Evolutionary conservation across 164 flowering plant genomes (phyloP).

Genomic region (Chimonanthus salicifolius): DNA sequence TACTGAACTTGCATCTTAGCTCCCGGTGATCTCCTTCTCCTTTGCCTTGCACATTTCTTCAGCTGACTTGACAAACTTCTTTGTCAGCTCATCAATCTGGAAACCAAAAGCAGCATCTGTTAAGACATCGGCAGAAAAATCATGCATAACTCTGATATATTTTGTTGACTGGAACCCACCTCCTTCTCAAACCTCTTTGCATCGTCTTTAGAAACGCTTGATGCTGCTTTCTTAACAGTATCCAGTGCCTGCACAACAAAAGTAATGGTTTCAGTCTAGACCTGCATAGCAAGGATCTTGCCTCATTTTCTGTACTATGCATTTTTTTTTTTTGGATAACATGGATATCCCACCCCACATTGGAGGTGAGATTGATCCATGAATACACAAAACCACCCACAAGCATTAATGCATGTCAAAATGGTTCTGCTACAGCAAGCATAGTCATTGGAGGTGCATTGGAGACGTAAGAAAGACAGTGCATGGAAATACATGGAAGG

Average conservation of each 20-base stretch:
- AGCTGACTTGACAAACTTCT: slow-evolving; percentile 74
- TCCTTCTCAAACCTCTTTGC: slow-evolving; percentile 81
- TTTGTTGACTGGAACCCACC: slow-evolving; percentile 32
- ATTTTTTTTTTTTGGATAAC: too few species aligned
- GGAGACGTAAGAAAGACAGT: not conserved
- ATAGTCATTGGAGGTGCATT: too few species aligned
- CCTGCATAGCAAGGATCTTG: too few species aligned
- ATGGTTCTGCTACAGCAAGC: too few species aligned
- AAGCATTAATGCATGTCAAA: not conserved
- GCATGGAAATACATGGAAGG: not conserved
- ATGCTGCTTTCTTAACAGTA: slow-evolving; percentile 64
- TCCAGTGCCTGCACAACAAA: slow-evolving; percentile 64
- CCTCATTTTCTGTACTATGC: too few species aligned
- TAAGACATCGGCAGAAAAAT: not conserved
- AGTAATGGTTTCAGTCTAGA: not conserved
- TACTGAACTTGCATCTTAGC: slow-evolving; percentile 20
- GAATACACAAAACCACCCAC: not conserved
- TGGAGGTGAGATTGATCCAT: too few species aligned
- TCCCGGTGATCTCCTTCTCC: slow-evolving; percentile 78
- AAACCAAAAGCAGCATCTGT: slow-evolving; percentile 4
- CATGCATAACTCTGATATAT: too few species aligned
- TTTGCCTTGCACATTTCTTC: slow-evolving; percentile 92
- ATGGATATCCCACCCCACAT: too few species aligned
- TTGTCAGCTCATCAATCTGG: slow-evolving; percentile 87
- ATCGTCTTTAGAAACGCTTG: slow-evolving; percentile 63